A percentile compares a stretch with the other conserved stretches of the same genome.
Conservation (phyloP, 2,329 filamentous ascomycete species). For the Diaporthe caulivora region DNA sequence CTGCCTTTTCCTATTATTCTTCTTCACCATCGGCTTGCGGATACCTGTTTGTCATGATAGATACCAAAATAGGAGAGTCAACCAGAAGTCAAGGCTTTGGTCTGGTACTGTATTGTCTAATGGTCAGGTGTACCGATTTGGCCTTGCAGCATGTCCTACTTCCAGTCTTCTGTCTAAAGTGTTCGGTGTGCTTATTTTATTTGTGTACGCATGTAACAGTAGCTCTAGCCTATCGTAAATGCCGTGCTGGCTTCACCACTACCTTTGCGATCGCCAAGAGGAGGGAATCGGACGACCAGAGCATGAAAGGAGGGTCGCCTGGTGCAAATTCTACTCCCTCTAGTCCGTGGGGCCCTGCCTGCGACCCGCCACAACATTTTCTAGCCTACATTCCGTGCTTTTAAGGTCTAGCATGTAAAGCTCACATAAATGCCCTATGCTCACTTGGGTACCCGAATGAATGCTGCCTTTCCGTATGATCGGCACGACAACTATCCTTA, state of each 20-base stretch:
- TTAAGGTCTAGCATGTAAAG: neutral
- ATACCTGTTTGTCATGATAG: conserved; percentile 1
- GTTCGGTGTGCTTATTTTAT: neutral
- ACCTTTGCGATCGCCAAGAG: neutral
- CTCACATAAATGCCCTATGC: neutral
- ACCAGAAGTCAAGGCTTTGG: neutral
- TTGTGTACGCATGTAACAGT: neutral
- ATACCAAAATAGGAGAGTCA: conserved; percentile 1
- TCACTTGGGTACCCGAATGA: neutral
- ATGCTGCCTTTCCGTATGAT: neutral
- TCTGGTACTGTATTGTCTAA: neutral
- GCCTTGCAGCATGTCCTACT: neutral
- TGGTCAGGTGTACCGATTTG: neutral
- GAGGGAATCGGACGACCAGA: neutral
- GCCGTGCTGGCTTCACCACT: neutral
- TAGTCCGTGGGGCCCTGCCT: neutral
- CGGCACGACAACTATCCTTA: neutral
- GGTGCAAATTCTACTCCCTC: neutral
- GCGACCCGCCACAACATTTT: neutral
- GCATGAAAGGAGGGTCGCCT: neutral
- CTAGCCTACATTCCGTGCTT: neutral
- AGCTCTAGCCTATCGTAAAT: neutral
- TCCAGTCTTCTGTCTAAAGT: neutral
- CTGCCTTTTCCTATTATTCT: neutral
- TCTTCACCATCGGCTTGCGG: neutral